Evolutionary conservation across 1,284 basidiomycete species (phyloP).

Genomic region (Ustilago bromivora): DNA sequence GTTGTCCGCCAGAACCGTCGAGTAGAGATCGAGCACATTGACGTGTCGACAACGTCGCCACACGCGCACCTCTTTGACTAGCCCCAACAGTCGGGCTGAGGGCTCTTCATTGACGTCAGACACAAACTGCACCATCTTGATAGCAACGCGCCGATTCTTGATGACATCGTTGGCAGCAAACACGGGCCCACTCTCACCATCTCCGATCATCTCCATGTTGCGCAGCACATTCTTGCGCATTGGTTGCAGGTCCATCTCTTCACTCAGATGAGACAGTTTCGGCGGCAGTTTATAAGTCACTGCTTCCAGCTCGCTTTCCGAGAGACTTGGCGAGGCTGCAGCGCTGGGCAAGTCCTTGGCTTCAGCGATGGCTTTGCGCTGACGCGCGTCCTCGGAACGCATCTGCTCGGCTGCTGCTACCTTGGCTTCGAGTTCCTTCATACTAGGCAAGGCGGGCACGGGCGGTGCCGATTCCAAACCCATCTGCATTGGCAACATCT

Average conservation of each 20-base stretch:
- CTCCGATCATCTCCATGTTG: constrained; percentile 56
- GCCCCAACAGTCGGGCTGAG: constrained; percentile 36
- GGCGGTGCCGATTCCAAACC: constrained; percentile 43
- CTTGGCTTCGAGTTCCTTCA: constrained; percentile 38
- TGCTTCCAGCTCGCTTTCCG: constrained; percentile 11
- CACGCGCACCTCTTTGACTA: constrained; percentile 54
- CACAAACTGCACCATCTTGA: constrained; percentile 52
- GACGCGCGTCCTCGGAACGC: constrained; percentile 11
- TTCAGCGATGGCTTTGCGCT: not conserved
- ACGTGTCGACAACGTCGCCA: constrained; percentile 52
- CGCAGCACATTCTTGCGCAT: constrained; percentile 24
- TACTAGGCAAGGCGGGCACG: constrained; percentile 54
- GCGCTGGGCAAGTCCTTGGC: not conserved
- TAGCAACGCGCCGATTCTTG: constrained; percentile 44
- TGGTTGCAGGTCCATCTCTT: constrained; percentile 23
- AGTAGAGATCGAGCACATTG: constrained; percentile 53
- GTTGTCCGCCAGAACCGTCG: constrained; percentile 37
- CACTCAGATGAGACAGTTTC: constrained; percentile 28
- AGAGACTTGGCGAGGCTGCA: constrained; percentile 9
- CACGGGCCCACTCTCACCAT: constrained; percentile 60
- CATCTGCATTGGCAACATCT: constrained; percentile 52
- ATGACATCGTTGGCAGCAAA: constrained; percentile 41
- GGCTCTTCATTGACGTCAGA: constrained; percentile 34
- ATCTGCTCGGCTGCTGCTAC: constrained; percentile 33
- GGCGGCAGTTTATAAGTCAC: constrained; percentile 15